phyloP scores from a whole-genome alignment of 2,329 filamentous ascomycete genomes.

The Alternaria ethzedia region DNA sequence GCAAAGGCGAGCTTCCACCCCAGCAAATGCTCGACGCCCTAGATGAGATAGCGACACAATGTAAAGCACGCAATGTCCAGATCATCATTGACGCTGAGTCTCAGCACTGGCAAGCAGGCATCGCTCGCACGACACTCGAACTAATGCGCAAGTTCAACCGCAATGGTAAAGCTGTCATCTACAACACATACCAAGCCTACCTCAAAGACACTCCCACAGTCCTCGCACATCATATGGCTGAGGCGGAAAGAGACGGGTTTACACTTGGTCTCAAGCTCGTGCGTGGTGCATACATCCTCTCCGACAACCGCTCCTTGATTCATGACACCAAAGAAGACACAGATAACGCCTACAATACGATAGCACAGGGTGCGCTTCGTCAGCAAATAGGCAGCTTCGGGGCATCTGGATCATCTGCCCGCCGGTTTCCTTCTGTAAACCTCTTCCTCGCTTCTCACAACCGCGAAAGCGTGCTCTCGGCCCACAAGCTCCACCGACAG shows the following conservation, averaged over 20 bases:
- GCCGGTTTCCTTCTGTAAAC: constrained; percentile 52
- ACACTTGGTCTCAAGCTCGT: constrained; percentile 64
- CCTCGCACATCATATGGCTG: constrained; percentile 54
- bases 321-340: constrained; percentile 63
- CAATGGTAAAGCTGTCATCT: constrained; percentile 64
- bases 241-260: constrained; percentile 56
- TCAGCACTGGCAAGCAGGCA: constrained; percentile 53
- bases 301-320: constrained; percentile 58
- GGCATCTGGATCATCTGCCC: constrained; percentile 8
- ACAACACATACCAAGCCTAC: constrained; percentile 68
- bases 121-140: constrained; percentile 62
- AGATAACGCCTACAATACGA: constrained; percentile 69
- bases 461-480: constrained; percentile 67
- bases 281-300: constrained; percentile 62
- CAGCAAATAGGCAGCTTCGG: constrained; percentile 36
- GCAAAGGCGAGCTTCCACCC: constrained; percentile 44
- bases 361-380: constrained; percentile 62
- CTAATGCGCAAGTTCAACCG: constrained; percentile 61
- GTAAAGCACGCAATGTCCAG: constrained; percentile 50
- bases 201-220: constrained; percentile 56
- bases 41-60: constrained; percentile 49
- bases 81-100: constrained; percentile 58
- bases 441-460: constrained; percentile 87
- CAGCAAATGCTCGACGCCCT: constrained; percentile 54
- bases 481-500: constrained; percentile 56